phyloP scores from a whole-genome alignment of 2,329 filamentous ascomycete genomes.

The Fonsecaea pedrosoi region DNA sequence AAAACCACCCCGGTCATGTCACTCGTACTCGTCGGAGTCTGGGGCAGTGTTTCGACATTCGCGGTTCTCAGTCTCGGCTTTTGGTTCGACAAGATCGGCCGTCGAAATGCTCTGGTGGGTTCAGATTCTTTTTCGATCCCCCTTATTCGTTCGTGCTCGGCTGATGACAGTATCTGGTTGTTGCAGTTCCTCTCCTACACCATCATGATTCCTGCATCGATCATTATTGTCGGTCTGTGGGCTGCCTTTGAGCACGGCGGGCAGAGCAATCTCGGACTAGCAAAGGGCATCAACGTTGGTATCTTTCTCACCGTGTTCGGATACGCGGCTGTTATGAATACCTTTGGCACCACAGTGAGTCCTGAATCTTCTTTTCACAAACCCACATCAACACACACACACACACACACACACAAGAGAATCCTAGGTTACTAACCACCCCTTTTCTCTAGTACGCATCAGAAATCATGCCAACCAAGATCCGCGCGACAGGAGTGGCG shows the following conservation, averaged over 20 bases:
- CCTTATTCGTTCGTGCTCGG: too few species aligned
- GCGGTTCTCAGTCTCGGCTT: slow-evolving; percentile 13
- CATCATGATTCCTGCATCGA: slow-evolving; percentile 19
- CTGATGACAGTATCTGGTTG: too few species aligned
- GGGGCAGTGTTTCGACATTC: slow-evolving; percentile 22
- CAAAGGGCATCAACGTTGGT: slow-evolving; percentile 22
- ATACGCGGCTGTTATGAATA: slow-evolving; percentile 23
- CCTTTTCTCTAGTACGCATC: slow-evolving; percentile 11
- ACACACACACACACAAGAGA: too few species aligned
- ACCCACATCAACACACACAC: too few species aligned
- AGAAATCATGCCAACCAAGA: slow-evolving; percentile 28
- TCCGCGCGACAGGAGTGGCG: slow-evolving; percentile 22
- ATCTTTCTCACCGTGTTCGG: slow-evolving; percentile 23
- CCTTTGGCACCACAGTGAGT: slow-evolving; percentile 22
- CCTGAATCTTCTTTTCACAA: background rate
- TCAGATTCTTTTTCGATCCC: too few species aligned
- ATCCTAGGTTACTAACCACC: background rate
- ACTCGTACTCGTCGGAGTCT: slow-evolving; percentile 23
- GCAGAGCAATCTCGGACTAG: slow-evolving; percentile 9
- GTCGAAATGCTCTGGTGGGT: slow-evolving; percentile 23
- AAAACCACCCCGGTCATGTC: slow-evolving; percentile 16
- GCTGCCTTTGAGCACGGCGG: slow-evolving; percentile 12
- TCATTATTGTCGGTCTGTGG: slow-evolving; percentile 19
- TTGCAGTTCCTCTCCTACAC: slow-evolving; percentile 23
- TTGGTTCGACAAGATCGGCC: slow-evolving; percentile 23